These are phyloP conservation scores for Calocera viscosa DNA, from an alignment of 768 basidiomycete species.

Conservation along the genomic window DNA sequence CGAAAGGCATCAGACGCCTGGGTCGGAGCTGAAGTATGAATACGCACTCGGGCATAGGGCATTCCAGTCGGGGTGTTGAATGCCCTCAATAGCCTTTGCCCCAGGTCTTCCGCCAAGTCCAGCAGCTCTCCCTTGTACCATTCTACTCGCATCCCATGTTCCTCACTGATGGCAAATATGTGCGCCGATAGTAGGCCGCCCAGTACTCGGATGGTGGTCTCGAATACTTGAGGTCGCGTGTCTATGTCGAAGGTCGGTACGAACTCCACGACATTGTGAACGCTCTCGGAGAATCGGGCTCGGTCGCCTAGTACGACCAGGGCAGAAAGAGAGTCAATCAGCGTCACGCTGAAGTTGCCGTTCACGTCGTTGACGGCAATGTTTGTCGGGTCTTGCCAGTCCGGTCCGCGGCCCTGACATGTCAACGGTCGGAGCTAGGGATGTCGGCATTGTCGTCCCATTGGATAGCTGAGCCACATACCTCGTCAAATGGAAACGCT, in stretches of 20 bases:
- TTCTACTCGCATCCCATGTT: conserved; percentile 57
- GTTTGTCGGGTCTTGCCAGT: conserved; percentile 66
- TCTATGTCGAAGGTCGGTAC: conserved; percentile 79
- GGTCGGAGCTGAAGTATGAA: neutral
- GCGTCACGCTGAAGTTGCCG: conserved; percentile 80
- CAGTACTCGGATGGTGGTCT: conserved; percentile 87
- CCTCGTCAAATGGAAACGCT: conserved; percentile 85
- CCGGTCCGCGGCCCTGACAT: conserved; percentile 77
- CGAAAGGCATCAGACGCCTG: neutral
- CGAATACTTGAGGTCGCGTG: conserved; percentile 95
- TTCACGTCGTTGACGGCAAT: conserved; percentile 81
- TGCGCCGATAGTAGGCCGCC: conserved; percentile 84
- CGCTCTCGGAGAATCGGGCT: conserved; percentile 68
- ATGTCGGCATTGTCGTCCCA: conserved; percentile 10
- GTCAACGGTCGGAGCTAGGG: conserved; percentile 72
- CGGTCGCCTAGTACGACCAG: conserved; percentile 77
- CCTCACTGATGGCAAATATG: conserved; percentile 33
- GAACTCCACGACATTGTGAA: conserved; percentile 65
- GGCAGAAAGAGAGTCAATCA: conserved; percentile 38
- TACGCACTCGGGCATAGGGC: conserved; percentile 71
- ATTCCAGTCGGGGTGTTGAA: conserved; percentile 85
- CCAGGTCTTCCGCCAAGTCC: conserved; percentile 73
- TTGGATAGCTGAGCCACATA: conserved; percentile 24
- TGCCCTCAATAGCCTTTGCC: conserved; percentile 73
- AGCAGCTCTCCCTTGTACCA: conserved; percentile 74